Evolutionary conservation across 2,329 filamentous ascomycete species (phyloP).

Genomic region (Cladosporium sphaerospermum): DNA sequence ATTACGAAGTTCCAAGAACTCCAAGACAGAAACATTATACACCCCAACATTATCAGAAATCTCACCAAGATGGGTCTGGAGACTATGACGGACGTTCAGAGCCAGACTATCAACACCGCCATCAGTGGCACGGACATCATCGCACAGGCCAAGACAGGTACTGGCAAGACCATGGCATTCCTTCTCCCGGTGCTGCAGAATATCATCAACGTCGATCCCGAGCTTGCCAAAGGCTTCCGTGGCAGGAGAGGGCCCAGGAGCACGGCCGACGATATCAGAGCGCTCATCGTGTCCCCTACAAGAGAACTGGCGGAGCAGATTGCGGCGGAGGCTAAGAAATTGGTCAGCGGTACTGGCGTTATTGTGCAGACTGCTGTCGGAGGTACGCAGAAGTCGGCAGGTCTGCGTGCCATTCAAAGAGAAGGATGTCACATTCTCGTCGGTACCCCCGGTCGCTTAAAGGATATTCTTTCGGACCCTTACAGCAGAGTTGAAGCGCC

Average conservation of each 20-base stretch:
- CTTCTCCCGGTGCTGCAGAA: slow-evolving; percentile 78
- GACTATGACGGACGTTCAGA: slow-evolving; percentile 89
- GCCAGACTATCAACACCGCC: slow-evolving; percentile 72
- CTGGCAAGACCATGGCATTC: slow-evolving; percentile 93
- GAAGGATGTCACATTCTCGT: slow-evolving; percentile 85
- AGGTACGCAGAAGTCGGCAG: slow-evolving; percentile 69
- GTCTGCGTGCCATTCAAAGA: slow-evolving; percentile 61
- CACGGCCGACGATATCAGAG: slow-evolving; percentile 49
- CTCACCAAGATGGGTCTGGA: slow-evolving; percentile 70
- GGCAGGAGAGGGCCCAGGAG: slow-evolving; percentile 47
- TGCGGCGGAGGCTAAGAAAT: slow-evolving; percentile 63
- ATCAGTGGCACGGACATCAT: slow-evolving; percentile 75
- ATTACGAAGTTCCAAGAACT: slow-evolving; percentile 42
- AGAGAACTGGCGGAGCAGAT: slow-evolving; percentile 61
- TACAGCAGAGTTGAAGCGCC: slow-evolving; percentile 58
- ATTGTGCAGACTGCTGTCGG: slow-evolving; percentile 77
- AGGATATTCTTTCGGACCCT: slow-evolving; percentile 69
- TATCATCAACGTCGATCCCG: slow-evolving; percentile 60
- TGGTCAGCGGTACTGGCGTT: slow-evolving; percentile 61
- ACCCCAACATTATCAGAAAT: slow-evolving; percentile 58
- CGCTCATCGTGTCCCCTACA: slow-evolving; percentile 57
- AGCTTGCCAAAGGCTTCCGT: slow-evolving; percentile 45
- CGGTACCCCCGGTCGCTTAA: slow-evolving; percentile 80
- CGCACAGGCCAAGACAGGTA: slow-evolving; percentile 93
- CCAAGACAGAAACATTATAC: slow-evolving; percentile 46